Conservation (phyloP, 306 rosid species). For the Prunus persica region Prunus_persica_NCBIv2 NC_034013.1:16395501-16396000, state of each 20-base stretch:
- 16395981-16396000: too few species aligned
- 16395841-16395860: too few species aligned
- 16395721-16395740: not conserved
- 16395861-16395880: too few species aligned
- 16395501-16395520: constrained; percentile 61
- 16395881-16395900: too few species aligned
- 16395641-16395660: not conserved
- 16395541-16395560: constrained; percentile 47
- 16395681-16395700: not conserved
- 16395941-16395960: too few species aligned
- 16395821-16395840: too few species aligned
- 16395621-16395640: not conserved
- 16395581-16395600: constrained; percentile 6
- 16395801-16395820: too few species aligned
- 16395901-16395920: too few species aligned
- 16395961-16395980: too few species aligned
- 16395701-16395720: not conserved
- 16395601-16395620: not conserved
- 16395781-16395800: too few species aligned
- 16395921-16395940: too few species aligned
- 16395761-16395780: not conserved
- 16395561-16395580: constrained; percentile 15
- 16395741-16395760: not conserved
- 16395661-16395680: not conserved
- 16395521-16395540: constrained; percentile 56